Conservation (phyloP, 2,329 filamentous ascomycete species). For the Ophiocordyceps robertsii region DNA sequence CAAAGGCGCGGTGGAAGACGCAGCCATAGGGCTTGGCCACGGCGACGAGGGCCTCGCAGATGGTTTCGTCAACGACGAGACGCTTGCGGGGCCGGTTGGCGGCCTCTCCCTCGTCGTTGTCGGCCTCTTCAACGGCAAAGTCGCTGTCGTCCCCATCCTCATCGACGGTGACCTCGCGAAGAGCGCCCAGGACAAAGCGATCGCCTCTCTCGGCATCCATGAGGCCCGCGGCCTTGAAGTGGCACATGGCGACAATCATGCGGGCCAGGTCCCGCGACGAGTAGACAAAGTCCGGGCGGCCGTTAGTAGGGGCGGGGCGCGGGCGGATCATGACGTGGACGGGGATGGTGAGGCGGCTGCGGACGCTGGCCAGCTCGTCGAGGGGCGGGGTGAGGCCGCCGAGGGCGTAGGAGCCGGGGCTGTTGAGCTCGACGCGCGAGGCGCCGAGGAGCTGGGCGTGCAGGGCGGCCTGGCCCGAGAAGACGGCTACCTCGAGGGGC, state of each 20-base stretch:
- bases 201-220: constrained; percentile 30
- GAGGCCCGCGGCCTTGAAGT: constrained; percentile 22
- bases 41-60: constrained; percentile 25
- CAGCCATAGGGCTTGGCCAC: constrained; percentile 28
- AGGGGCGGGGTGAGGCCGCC: constrained; percentile 38
- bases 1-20: constrained; percentile 45
- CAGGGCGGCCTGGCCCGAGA: constrained; percentile 27
- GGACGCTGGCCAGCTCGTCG: constrained; percentile 21
- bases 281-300: constrained; percentile 34
- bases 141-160: not conserved
- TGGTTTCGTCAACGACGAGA: constrained; percentile 23
- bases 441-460: constrained; percentile 28
- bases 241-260: constrained; percentile 28
- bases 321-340: constrained; percentile 44
- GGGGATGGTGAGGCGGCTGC: constrained; percentile 17
- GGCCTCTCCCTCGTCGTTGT: not conserved
- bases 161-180: constrained; percentile 10
- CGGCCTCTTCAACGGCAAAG: not conserved
- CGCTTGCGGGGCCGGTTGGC: not conserved
- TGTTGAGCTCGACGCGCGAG: constrained; percentile 40
- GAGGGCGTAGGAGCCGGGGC: constrained; percentile 30
- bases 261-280: constrained; percentile 23
- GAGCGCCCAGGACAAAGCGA: constrained; percentile 42
- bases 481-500: constrained; percentile 40
- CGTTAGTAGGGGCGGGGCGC: constrained; percentile 10